phyloP scores from a whole-genome alignment of 1,139 yeast genomes.

The Geotrichum bryndzae region DNA sequence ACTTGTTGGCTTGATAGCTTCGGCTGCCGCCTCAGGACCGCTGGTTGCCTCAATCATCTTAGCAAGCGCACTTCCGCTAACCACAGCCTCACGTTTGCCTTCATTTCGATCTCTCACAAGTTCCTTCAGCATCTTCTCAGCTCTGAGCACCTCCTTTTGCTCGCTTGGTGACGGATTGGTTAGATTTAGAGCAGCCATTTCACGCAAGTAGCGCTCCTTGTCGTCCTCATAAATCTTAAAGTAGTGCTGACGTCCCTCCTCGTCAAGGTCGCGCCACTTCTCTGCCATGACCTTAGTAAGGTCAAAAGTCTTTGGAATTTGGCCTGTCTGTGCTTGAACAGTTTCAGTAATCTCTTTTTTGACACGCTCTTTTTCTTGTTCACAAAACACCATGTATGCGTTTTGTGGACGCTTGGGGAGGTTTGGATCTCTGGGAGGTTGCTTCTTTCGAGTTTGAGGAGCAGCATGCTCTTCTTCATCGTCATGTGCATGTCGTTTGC shows the following conservation, averaged over 20 bases:
- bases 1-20: background rate
- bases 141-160: slow-evolving; percentile 16
- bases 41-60: slow-evolving; percentile 5
- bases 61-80: slow-evolving; percentile 5
- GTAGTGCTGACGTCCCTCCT: slow-evolving; percentile 67
- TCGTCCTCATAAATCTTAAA: slow-evolving; percentile 76
- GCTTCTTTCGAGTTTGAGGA: background rate
- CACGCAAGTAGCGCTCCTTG: slow-evolving; percentile 64
- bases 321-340: slow-evolving; percentile 40
- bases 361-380: slow-evolving; percentile 70
- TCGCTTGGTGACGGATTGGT: slow-evolving; percentile 26
- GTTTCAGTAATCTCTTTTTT: slow-evolving; percentile 47
- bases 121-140: slow-evolving; percentile 8
- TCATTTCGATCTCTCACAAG: slow-evolving; percentile 18
- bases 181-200: slow-evolving; percentile 58
- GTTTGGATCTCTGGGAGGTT: slow-evolving; percentile 50
- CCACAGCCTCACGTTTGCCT: background rate
- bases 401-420: slow-evolving; percentile 85
- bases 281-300: slow-evolving; percentile 75
- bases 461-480: background rate
- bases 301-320: slow-evolving; percentile 40
- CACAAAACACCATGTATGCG: slow-evolving; percentile 83
- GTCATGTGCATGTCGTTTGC: background rate
- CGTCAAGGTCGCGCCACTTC: slow-evolving; percentile 73
- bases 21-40: background rate